phyloP scores from a whole-genome alignment of 2,329 filamentous ascomycete species.

The Colletotrichum lindemuthianum region DNA sequence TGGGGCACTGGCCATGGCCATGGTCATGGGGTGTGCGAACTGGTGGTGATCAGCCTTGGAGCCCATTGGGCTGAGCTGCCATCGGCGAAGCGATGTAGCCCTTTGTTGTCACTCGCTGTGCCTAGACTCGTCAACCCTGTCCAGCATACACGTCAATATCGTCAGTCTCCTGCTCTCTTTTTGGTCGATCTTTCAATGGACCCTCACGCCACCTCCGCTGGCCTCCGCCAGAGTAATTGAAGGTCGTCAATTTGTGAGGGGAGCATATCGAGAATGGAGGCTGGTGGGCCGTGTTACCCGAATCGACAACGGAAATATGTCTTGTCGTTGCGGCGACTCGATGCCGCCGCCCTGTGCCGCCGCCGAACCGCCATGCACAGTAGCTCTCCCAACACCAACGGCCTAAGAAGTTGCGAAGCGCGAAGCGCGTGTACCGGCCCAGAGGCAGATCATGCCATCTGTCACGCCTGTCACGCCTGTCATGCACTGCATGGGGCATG shows the following conservation, averaged over 20 bases:
- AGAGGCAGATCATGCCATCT: slow-evolving; percentile 25
- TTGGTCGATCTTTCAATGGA: slow-evolving; percentile 15
- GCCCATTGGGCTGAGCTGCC: slow-evolving; percentile 33
- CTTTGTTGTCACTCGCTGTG: slow-evolving; percentile 22
- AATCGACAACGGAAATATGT: slow-evolving; percentile 3
- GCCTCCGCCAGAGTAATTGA: too few relatives aligned
- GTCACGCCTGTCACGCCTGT: slow-evolving; percentile 24
- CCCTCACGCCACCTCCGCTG: slow-evolving; percentile 13
- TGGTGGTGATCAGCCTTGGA: slow-evolving; percentile 16
- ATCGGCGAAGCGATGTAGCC: slow-evolving; percentile 33
- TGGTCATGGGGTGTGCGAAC: not conserved
- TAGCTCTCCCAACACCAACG: slow-evolving; percentile 5
- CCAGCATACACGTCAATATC: slow-evolving; percentile 15
- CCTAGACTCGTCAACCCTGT: slow-evolving; percentile 23
- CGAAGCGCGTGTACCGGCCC: slow-evolving; percentile 28
- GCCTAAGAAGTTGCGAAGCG: slow-evolving; percentile 10
- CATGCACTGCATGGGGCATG: slow-evolving; percentile 20
- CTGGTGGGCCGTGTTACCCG: not conserved
- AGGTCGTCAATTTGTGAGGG: too few relatives aligned
- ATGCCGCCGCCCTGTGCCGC: slow-evolving; percentile 12
- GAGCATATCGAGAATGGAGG: not conserved
- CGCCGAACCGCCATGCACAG: not conserved
- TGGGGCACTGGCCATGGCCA: not conserved
- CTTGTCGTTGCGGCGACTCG: not conserved
- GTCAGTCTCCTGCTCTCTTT: slow-evolving; percentile 8